Percentiles rank a stretch among this genome's conserved stretches.
Evolutionary conservation across 352 stramenopile genomes (phyloP).

Genomic region (Thraustochytrium sp.): DNA sequence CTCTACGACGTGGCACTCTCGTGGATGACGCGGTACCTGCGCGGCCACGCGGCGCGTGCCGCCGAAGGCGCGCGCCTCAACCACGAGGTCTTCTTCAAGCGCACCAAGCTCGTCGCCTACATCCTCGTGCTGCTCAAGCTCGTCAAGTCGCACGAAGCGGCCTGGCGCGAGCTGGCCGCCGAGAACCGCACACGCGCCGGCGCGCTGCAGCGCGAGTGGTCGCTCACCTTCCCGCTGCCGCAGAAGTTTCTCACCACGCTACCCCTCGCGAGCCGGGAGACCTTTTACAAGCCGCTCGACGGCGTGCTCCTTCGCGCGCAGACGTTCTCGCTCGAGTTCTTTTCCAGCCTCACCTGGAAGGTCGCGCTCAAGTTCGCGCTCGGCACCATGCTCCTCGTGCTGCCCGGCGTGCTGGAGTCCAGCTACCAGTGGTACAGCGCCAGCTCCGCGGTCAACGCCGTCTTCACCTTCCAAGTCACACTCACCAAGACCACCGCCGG

Average conservation of each 20-base stretch:
- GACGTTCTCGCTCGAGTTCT: neutral
- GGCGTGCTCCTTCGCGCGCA: neutral
- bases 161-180: neutral
- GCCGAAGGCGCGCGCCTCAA: neutral
- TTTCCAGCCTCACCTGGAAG: neutral
- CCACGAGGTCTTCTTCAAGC: neutral
- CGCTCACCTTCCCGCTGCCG: neutral
- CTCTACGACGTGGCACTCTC: neutral
- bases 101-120: neutral
- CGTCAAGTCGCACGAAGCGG: neutral
- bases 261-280: neutral
- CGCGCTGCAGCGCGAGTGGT: neutral
- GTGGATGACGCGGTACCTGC: neutral
- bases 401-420: neutral
- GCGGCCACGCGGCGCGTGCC: neutral
- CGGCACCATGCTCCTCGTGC: neutral
- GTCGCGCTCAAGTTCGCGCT: constrained; percentile 25
- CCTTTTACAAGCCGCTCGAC: neutral
- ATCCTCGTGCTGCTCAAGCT: constrained; percentile 13
- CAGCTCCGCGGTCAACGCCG: neutral
- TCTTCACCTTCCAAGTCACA: constrained; percentile 37
- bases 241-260: neutral
- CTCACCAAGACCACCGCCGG: constrained; percentile 19
- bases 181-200: neutral
- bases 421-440: neutral